Base-by-base conservation (phyloP, 139 green algal species). In the Picochlorum sp. region DNA sequence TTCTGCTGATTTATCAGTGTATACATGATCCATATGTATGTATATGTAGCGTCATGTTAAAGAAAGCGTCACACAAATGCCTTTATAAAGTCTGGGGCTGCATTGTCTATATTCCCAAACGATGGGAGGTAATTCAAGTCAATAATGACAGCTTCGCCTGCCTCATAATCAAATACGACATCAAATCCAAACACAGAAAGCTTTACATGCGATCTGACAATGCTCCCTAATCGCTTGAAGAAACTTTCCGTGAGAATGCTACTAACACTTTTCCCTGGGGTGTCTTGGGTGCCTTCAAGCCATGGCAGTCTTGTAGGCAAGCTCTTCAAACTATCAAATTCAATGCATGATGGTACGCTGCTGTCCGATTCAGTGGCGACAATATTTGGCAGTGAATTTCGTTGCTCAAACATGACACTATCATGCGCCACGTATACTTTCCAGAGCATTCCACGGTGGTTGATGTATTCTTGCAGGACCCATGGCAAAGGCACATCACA, bases 61-160 rank as follows among this genome's bases (percentile, higher is more conserved):
- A 11, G 34, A 41, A 41, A 41, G 7, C 34, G 34, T 41, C 34
- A 54, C 16, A 59, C 57, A 23, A 77, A 49, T 11, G 64, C 63
- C 2, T 23, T 52, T 44, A 31, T 54, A 28, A 77, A 58, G 24
- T 57, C 64, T 3, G 34, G 21, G 6, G 77, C 38, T 9, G 78
- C 77, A 11, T 78, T 68, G 3, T 45, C 44, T 9, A 81, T 66
- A 14, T 73, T 78, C 38, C 70, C 58, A 67, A 81, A 90, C 24
- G 72, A 83, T 8, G 84, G 84, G 23, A 90, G 88, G 68, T 88
- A 90, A 63, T 90, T 90, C 20, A 90, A 69, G 57, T 90, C 84
- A 5, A 87, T 63, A 3, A 87, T 72, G 21, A 79, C 67, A 21
- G 67, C 21, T 31, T 81, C 67, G 4, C 68, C 75, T 69, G 70